Percentiles rank a stretch among this genome's conserved stretches.
Conservation (phyloP, 805 yeast species). For the Candida namnaoensis region DNA sequence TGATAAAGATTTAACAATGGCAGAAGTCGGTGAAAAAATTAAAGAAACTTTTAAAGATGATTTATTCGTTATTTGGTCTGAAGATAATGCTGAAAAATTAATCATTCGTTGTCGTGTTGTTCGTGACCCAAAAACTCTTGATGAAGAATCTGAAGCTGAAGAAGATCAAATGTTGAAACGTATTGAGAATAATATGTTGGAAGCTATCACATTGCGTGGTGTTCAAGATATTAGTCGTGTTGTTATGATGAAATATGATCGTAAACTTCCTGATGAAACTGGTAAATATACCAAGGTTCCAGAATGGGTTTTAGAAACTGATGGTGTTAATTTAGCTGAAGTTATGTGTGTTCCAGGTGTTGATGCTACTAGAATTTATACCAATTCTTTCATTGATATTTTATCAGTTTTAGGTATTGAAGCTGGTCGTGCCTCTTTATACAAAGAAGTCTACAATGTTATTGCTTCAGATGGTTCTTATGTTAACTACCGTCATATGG, state of each 20-base stretch:
- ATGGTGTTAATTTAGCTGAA: slow-evolving; percentile 92
- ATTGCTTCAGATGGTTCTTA: slow-evolving; percentile 99
- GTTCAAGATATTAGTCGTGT: slow-evolving; percentile 83
- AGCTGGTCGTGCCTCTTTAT: slow-evolving; percentile 92
- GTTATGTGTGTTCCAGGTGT: slow-evolving; percentile 95
- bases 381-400: slow-evolving; percentile 94
- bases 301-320: slow-evolving; percentile 98
- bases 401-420: slow-evolving; percentile 95
- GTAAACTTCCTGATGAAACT: slow-evolving; percentile 59
- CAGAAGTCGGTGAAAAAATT: slow-evolving; percentile 94
- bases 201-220: slow-evolving; percentile 91
- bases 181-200: slow-evolving; percentile 94
- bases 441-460: slow-evolving; percentile 90
- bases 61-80: slow-evolving; percentile 96
- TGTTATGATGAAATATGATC: slow-evolving; percentile 76
- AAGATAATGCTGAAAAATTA: slow-evolving; percentile 95
- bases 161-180: slow-evolving; percentile 95
- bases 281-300: slow-evolving; percentile 87
- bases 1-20: slow-evolving; percentile 95
- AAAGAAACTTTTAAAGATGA: slow-evolving; percentile 91
- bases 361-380: slow-evolving; percentile 82
- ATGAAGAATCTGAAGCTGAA: slow-evolving; percentile 90
- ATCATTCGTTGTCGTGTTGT: slow-evolving; percentile 97
- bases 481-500: slow-evolving; percentile 98
- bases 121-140: slow-evolving; percentile 89